Evolutionary conservation across 805 yeast genomes (phyloP), one percentile per base, ranked within the genome.

Genomic region (Yarrowia sp.): DNA sequence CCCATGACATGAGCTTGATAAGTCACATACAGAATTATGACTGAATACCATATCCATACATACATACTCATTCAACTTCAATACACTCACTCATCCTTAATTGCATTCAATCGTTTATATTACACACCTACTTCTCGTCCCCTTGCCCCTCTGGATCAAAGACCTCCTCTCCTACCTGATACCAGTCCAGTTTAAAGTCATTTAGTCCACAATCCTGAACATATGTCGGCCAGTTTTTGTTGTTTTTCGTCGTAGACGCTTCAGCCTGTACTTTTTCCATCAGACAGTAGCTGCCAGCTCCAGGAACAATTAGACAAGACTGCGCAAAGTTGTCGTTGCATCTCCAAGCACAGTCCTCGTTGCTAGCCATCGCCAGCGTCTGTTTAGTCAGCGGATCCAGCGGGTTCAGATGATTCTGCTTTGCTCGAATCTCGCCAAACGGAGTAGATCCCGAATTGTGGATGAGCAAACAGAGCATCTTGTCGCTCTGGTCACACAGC

Each of bases 401-500:
- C 26, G 65, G 52, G 15, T 43, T 11, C 15, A 59, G 48, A 1
- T 12, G 14, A 8, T 8, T 3, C 15, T 32, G 8, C 42, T 2
- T 16, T 9, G 52, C 50, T 5, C 4, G 26, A 8, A 5, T 32
- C 8, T 42, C 49, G 5, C 52, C 65, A 59, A 59, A 59, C 8
- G 65, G 65, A 5, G 52, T 45, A 12, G 65, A 35, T 3, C 42
- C 65, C n/a, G 65, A 59, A n/a, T 59, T 59, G 52, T 45, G 35
- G 8, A 59, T 59, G 7, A 59, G 16, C 14, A 59, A 9, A 15
- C 65, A 59, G 10, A 43, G 52, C 52, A 45, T 43, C 19, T 26
- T 59, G 50, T 59, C 26, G 16, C 35, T 22, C 52, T 7, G 15
- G 2, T 26, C 35, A 36, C 65, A 59, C 14, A 26, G 49, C 64